phyloP scores from a whole-genome alignment of 2,329 filamentous ascomycete genomes.

The Colletotrichum sp. region DNA sequence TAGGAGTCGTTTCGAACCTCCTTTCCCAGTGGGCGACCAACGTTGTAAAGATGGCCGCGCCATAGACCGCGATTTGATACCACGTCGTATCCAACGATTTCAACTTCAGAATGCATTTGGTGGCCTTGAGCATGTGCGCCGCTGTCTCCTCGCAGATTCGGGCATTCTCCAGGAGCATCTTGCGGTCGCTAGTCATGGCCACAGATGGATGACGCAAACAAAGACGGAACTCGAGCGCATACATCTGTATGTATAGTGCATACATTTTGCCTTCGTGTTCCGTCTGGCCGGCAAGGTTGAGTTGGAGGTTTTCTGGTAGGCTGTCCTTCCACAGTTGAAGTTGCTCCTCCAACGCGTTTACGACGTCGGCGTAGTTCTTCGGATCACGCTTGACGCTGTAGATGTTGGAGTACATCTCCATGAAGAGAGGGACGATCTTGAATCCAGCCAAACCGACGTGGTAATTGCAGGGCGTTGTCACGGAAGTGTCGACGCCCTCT shows the following conservation, averaged over 20 bases:
- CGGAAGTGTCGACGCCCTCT: conserved; percentile 62
- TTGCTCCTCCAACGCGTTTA: conserved; percentile 70
- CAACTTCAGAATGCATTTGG: conserved; percentile 63
- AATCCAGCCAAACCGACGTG: conserved; percentile 69
- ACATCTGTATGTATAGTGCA: conserved; percentile 59
- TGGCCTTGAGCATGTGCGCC: conserved; percentile 65
- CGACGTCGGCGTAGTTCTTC: conserved; percentile 65
- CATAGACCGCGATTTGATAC: conserved; percentile 75
- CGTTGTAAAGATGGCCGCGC: conserved; percentile 75
- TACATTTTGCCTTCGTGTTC: conserved; percentile 51
- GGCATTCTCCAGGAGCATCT: conserved; percentile 65
- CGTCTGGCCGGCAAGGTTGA: conserved; percentile 36
- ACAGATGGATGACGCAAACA: conserved; percentile 67
- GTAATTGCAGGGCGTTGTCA: conserved; percentile 67
- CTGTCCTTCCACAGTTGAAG: conserved; percentile 67
- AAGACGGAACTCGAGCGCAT: conserved; percentile 62
- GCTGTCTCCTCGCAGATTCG: conserved; percentile 71
- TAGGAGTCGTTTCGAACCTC: conserved; percentile 61
- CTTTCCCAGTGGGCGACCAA: conserved; percentile 74
- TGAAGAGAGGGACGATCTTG: conserved; percentile 68
- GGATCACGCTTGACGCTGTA: conserved; percentile 72
- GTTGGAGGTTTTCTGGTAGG: conserved; percentile 65
- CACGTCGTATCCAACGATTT: conserved; percentile 80
- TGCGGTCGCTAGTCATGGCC: conserved; percentile 57
- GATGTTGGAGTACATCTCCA: conserved; percentile 79